phyloP scores from a whole-genome alignment of 2,329 filamentous ascomycete genomes.

The Ceratocystis cubensis region DNA sequence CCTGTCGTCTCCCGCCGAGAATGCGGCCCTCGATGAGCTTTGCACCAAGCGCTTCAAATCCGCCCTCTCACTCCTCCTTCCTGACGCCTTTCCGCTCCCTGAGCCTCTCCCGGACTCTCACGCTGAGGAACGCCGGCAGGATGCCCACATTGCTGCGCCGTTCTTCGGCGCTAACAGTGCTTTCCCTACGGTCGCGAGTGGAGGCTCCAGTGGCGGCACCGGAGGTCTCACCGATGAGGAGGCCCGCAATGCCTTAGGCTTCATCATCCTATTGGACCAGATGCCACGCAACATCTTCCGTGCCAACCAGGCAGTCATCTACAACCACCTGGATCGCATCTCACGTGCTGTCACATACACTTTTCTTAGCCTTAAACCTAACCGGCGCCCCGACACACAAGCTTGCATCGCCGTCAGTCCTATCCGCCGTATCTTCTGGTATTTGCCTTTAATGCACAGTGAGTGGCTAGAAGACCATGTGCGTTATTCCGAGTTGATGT shows the following conservation, averaged over 20 bases:
- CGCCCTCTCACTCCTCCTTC: slow-evolving; percentile 7
- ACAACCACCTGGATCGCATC: slow-evolving; percentile 45
- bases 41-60: slow-evolving; percentile 12
- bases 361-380: slow-evolving; percentile 25
- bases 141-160: slow-evolving; percentile 15
- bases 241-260: slow-evolving; percentile 33
- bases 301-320: slow-evolving; percentile 35
- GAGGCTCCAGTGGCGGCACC: neutral
- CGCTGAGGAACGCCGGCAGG: slow-evolving; percentile 13
- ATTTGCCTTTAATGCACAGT: slow-evolving; percentile 48
- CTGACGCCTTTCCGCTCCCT: slow-evolving; percentile 26
- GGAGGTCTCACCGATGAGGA: slow-evolving; percentile 7
- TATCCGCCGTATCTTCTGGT: slow-evolving; percentile 42
- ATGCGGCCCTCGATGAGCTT: slow-evolving; percentile 14
- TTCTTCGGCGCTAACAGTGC: slow-evolving; percentile 14
- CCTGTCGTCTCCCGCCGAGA: slow-evolving; percentile 4
- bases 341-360: slow-evolving; percentile 33
- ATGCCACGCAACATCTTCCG: slow-evolving; percentile 51
- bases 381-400: slow-evolving; percentile 17
- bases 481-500: slow-evolving; percentile 27
- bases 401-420: slow-evolving; percentile 28
- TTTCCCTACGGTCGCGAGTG: neutral
- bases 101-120: slow-evolving; percentile 22
- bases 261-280: slow-evolving; percentile 50
- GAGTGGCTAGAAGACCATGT: slow-evolving; percentile 39